A percentile compares a stretch with the other conserved stretches of the same genome.
Conservation (phyloP, 352 stramenopile species). For the Globisporangium heterothallicum region DNA sequence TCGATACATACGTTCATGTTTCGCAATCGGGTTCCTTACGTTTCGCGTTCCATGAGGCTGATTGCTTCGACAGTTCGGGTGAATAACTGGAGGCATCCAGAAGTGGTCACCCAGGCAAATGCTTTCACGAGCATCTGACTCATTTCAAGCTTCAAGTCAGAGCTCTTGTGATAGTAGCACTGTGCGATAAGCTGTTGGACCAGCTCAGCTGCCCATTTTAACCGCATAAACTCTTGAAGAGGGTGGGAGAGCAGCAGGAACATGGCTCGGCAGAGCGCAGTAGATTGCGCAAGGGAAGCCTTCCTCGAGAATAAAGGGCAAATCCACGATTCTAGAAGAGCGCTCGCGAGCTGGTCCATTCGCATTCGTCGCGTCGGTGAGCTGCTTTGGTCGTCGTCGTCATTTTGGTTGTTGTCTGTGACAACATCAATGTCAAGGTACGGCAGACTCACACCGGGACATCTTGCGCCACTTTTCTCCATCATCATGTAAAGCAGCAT, state of each 20-base stretch:
- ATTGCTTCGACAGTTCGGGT: slow-evolving; percentile 48
- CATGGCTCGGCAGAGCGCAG: slow-evolving; percentile 43
- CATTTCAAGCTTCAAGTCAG: slow-evolving; percentile 48
- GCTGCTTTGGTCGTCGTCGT: slow-evolving; percentile 33
- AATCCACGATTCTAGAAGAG: slow-evolving; percentile 51
- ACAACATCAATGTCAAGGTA: slow-evolving; percentile 63
- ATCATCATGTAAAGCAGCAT: slow-evolving; percentile 86
- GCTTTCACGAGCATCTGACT: slow-evolving; percentile 47
- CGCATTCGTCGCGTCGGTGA: slow-evolving; percentile 42
- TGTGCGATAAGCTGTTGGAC: slow-evolving; percentile 58
- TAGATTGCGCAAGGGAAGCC: slow-evolving; percentile 46
- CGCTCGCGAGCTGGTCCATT: slow-evolving; percentile 46
- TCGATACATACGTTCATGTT: too few species aligned
- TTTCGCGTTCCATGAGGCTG: slow-evolving; percentile 57
- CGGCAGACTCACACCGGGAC: slow-evolving; percentile 56
- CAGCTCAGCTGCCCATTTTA: slow-evolving; percentile 34
- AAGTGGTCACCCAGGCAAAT: slow-evolving; percentile 48
- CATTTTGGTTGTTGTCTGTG: slow-evolving; percentile 22
- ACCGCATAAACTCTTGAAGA: slow-evolving; percentile 47
- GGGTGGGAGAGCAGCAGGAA: slow-evolving; percentile 69
- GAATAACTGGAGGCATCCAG: slow-evolving; percentile 42
- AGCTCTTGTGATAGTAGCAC: slow-evolving; percentile 49
- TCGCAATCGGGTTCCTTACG: too few species aligned
- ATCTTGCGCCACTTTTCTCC: slow-evolving; percentile 60
- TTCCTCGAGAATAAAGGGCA: slow-evolving; percentile 41